Evolutionary conservation across 75 land plant genomes (phyloP).

Genomic region (Adiantum capillusveneris): DNA sequence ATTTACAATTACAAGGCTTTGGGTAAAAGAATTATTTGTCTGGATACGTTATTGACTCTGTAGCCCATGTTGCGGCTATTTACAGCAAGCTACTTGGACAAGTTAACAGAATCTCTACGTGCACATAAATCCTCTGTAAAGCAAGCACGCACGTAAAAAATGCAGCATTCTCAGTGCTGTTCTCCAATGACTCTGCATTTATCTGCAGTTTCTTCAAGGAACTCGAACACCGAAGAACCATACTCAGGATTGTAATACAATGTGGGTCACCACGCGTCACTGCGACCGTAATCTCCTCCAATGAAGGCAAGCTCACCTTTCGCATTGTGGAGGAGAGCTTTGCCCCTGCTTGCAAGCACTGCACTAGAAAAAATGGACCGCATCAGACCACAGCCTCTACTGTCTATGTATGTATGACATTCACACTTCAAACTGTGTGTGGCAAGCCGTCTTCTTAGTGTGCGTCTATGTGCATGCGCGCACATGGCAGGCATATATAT

Average conservation of each 20-base stretch:
- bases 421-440: too few relatives aligned
- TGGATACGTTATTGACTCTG: conserved; percentile 8
- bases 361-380: neutral
- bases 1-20: too few relatives aligned
- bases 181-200: conserved; percentile 20
- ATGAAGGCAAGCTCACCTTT: conserved; percentile 13
- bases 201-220: conserved; percentile 12
- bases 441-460: too few relatives aligned
- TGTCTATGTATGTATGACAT: too few relatives aligned
- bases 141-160: conserved; percentile 22
- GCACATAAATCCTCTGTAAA: conserved; percentile 20
- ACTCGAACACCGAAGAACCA: conserved; percentile 18
- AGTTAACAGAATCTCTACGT: conserved; percentile 15
- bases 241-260: conserved; percentile 15
- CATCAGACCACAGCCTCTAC: too few relatives aligned
- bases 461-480: too few relatives aligned
- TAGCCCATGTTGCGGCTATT: conserved; percentile 3
- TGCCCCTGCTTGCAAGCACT: conserved; percentile 31
- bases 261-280: conserved; percentile 13
- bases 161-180: conserved; percentile 15
- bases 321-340: conserved; percentile 3
- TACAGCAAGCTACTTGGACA: conserved; percentile 28
- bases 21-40: too few relatives aligned
- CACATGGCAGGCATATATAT: too few relatives aligned
- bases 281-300: conserved; percentile 14